Evolutionary conservation across 805 yeast species (phyloP), one percentile per base, ranked within the genome.

Genomic region (Ogataea nitratoaversa): DNA sequence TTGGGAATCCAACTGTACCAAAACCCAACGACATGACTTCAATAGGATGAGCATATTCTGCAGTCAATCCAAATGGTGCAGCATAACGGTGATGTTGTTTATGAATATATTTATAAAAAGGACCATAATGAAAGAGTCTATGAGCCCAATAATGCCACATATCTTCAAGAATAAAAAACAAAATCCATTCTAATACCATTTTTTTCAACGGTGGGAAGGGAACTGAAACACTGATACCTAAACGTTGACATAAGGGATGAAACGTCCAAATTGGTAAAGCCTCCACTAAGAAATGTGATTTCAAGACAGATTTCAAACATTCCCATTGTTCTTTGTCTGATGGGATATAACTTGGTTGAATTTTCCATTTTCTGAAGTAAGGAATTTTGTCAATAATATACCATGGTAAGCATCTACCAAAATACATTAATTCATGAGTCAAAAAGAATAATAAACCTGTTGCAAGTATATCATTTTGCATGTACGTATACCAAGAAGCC

Each of bases 101-200:
- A 54, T 76, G 82, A 44, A 76, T 69, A 50, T 74, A 68, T 53
- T 71, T 76, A 60, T 76, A 76, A 52, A 76, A 76, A 34, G 70
- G 64, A 5, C 81, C 80, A 44, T 70, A 66, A 48, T 76, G 82
- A 57, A 76, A 75, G 29, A 72, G 60, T 42, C 82, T 57, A 51
- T 76, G 82, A 36, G 74, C 70, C 77, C 78, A 72, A 55, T 76
- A 76, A 53, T 76, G 82, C 82, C 82, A 76, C 43, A 66, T 60
- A 51, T 76, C 82, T 53, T 76, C 82, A 37, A 71, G 63, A 18
- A 74, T 63, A 47, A 76, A 76, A 53, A 76, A 76, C 4, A 74
- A 48, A 12, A 66, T 63, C 56, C 76, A 66, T 50, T 76, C 78
- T 12, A 61, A 41, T 7, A 55, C 42, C 68, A 76, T 71, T 19